phyloP scores from a whole-genome alignment of 225 moss, liverwort and hornwort genomes.

The Polytrichum commune region DNA sequence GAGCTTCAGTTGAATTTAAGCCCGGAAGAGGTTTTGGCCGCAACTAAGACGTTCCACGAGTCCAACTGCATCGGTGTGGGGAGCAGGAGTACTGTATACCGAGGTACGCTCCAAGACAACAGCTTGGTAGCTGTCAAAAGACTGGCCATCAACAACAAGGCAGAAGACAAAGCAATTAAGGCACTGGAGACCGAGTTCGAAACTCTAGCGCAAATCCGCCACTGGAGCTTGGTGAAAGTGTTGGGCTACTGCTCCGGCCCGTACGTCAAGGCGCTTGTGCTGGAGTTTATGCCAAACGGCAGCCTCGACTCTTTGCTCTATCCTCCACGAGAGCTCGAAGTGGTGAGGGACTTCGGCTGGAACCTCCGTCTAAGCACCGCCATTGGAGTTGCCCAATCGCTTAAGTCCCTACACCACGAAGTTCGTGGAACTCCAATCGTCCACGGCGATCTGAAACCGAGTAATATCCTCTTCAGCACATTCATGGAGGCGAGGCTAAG shows the following conservation, averaged over 20 bases:
- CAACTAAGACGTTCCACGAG: conserved; percentile 32
- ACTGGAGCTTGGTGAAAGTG: conserved; percentile 52
- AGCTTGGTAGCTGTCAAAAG: conserved; percentile 43
- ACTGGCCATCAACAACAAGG: conserved; percentile 15
- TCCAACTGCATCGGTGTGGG: conserved; percentile 26
- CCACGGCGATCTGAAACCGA: conserved; percentile 46
- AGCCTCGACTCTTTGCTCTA: conserved; percentile 27
- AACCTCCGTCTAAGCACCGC: conserved; percentile 32
- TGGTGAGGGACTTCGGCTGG: conserved; percentile 32
- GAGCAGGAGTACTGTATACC: conserved; percentile 39
- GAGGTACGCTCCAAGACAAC: conserved; percentile 23
- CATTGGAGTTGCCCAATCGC: conserved; percentile 36
- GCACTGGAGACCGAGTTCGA: conserved; percentile 21
- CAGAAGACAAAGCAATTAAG: conserved; percentile 14
- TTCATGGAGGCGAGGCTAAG: conserved; percentile 43
- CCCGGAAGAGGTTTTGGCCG: conserved; percentile 24
- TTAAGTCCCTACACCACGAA: conserved; percentile 48
- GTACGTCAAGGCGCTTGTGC: conserved; percentile 40
- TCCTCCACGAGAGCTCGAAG: conserved; percentile 9
- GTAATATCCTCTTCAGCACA: conserved; percentile 40
- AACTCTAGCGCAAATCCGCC: conserved; percentile 31
- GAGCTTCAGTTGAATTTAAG: conserved; percentile 29
- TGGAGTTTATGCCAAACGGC: conserved; percentile 51
- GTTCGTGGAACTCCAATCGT: conserved; percentile 34
- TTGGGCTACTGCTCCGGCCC: conserved; percentile 42